These are phyloP conservation scores for Boletus tylopilopsis DNA, from an alignment of 768 basidiomycete species.

Conservation along the genomic window DNA sequence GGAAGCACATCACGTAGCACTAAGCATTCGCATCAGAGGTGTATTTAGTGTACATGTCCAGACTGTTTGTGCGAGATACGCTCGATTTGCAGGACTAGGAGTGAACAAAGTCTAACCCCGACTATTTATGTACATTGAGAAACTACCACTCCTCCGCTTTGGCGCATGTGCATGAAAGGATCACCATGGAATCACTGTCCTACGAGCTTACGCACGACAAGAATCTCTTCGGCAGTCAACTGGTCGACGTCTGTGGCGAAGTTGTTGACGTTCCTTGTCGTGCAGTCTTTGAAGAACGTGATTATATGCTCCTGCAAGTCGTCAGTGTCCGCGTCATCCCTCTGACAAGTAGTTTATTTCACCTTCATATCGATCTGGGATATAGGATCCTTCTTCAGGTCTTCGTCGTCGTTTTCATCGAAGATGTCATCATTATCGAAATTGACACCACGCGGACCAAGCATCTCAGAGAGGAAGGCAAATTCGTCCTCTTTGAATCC, in stretches of 20 bases:
- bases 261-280: slow-evolving; percentile 54
- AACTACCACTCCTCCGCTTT: background rate
- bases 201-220: slow-evolving; percentile 56
- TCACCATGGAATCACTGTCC: slow-evolving; percentile 16
- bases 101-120: background rate
- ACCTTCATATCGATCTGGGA: slow-evolving; percentile 82
- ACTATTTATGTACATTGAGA: slow-evolving; percentile 11
- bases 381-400: slow-evolving; percentile 81
- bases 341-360: slow-evolving; percentile 6
- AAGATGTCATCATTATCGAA: slow-evolving; percentile 78
- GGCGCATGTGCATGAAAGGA: background rate
- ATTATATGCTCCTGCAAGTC: slow-evolving; percentile 58
- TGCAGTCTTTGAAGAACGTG: slow-evolving; percentile 67
- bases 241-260: slow-evolving; percentile 64
- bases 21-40: background rate
- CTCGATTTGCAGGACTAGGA: background rate
- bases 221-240: slow-evolving; percentile 65
- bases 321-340: background rate
- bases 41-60: background rate
- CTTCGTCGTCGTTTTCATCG: slow-evolving; percentile 78
- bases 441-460: slow-evolving; percentile 67
- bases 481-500: slow-evolving; percentile 70
- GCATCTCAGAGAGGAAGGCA: slow-evolving; percentile 78
- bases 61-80: background rate
- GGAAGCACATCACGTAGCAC: background rate